phyloP scores from a whole-genome alignment of 176 grass and related monocot genomes.

The Phoenix dactylifera region DNA sequence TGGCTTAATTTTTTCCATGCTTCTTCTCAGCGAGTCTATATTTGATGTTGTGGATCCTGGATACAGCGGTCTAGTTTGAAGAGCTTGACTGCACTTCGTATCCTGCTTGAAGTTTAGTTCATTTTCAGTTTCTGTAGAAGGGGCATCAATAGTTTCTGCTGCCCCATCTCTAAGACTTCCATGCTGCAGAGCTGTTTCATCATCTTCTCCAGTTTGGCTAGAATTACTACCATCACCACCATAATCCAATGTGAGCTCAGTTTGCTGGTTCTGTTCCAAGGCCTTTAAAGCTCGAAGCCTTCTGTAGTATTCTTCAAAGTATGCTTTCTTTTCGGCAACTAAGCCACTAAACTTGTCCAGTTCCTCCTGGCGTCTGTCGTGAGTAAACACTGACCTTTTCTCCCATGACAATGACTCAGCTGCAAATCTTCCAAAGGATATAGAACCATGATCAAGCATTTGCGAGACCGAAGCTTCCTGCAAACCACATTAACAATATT shows the following conservation, averaged over 20 bases:
- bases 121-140: constrained; percentile 17
- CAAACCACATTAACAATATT: constrained; percentile 2
- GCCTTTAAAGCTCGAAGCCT: constrained; percentile 81
- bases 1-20: constrained; percentile 21
- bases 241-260: constrained; percentile 81
- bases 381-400: constrained; percentile 91
- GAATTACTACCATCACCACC: constrained; percentile 82
- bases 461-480: constrained; percentile 70
- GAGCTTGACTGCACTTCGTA: constrained; percentile 20
- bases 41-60: constrained; percentile 18
- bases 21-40: constrained; percentile 16
- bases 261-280: constrained; percentile 70
- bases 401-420: constrained; percentile 91
- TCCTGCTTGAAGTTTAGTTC: constrained; percentile 30
- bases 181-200: constrained; percentile 24
- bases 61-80: constrained; percentile 16
- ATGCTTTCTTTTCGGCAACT: constrained; percentile 95
- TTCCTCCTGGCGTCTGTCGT: constrained; percentile 86
- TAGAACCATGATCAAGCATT: constrained; percentile 83
- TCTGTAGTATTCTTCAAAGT: constrained; percentile 97
- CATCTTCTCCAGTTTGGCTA: constrained; percentile 63
- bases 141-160: constrained; percentile 25
- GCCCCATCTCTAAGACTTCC: constrained; percentile 39
- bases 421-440: constrained; percentile 93
- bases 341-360: constrained; percentile 94